These are phyloP conservation scores for Byssothecium circinans DNA, from an alignment of 2,329 filamentous ascomycete genomes.

Conservation along the genomic window DNA sequence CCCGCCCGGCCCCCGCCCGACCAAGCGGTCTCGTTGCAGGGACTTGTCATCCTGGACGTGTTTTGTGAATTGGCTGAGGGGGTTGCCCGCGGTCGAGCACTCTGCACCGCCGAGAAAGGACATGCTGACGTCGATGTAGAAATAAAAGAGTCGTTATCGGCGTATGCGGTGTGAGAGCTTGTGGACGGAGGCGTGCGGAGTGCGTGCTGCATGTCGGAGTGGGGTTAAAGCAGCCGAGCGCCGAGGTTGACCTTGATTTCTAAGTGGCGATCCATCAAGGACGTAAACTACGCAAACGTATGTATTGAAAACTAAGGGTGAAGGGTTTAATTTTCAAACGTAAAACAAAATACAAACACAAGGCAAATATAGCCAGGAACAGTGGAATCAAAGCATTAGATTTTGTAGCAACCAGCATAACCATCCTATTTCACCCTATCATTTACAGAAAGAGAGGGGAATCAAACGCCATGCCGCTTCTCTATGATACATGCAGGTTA, in stretches of 20 bases:
- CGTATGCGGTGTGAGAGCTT: too few relatives aligned
- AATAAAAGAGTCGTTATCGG: too few relatives aligned
- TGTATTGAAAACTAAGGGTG: too few relatives aligned
- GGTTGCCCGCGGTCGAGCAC: slow-evolving; percentile 95
- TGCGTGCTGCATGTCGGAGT: slow-evolving; percentile 18
- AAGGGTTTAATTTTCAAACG: too few relatives aligned
- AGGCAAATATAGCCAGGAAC: too few relatives aligned
- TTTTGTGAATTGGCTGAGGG: slow-evolving; percentile 95
- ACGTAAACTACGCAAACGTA: too few relatives aligned
- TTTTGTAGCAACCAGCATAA: slow-evolving; percentile 7
- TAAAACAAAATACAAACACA: too few relatives aligned
- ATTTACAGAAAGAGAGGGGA: slow-evolving; percentile 25
- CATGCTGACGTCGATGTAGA: slow-evolving; percentile 65
- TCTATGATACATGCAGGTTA: slow-evolving; percentile 32
- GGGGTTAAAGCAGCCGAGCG: slow-evolving; percentile 15
- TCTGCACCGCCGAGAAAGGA: slow-evolving; percentile 95
- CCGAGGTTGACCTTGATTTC: slow-evolving; percentile 22
- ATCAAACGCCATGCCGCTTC: slow-evolving; percentile 29
- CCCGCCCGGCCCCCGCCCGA: slow-evolving; percentile 70
- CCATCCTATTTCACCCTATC: slow-evolving; percentile 9
- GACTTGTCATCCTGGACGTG: slow-evolving; percentile 96
- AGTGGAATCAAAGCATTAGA: slow-evolving; percentile 13
- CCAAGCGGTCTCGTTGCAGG: slow-evolving; percentile 85
- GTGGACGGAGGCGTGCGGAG: too few relatives aligned
- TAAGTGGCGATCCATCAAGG: slow-evolving; percentile 15